Base-by-base conservation (phyloP, 2,329 filamentous ascomycete species). In the Paraphoma sp. region DNA sequence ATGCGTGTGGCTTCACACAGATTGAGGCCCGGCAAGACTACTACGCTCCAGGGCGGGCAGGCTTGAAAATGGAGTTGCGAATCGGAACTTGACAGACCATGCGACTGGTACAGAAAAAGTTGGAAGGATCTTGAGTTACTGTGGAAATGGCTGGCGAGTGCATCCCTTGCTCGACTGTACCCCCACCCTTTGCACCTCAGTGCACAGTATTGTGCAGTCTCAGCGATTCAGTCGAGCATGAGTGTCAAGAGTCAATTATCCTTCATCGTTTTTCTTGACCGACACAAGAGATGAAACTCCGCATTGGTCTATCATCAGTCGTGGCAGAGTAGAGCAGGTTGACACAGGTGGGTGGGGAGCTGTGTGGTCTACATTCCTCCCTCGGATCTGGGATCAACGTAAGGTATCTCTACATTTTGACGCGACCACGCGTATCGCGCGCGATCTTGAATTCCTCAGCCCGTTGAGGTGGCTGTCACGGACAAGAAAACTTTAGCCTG, bases 31-130 rank as follows among this genome's bases (percentile, higher is more conserved):
- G 82, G 45, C 68, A 70, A 45, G 76, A 83, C 67, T 85, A 84
- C 69, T 85, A 84, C 65, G 79, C 79, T 29, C 75, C 76, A 59
- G 81, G 81, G 49, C 76, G 82, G 54, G 79, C 78, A 48, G 81
- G 79, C 17, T 59, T 77, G 59, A 75, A 67, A 62, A 68, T 72
- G 70, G 59, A 68, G 17, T 48, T 68, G 31, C 45, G 36, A 8
- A 54, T 67, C 40, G 53, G 47, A 55, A 63, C 59, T 53, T 70
- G 60, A 65, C 45, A 5, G 23, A 42, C 30, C 42, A 29, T 45
- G 18, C 42, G 28, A 33, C 42, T 56, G 45, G 31, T 28, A 45
- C 38, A 48, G 29, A 44, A 23, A 33, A 60, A 51, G 59, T 33
- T 57, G 60, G 60, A 14, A 18, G 33, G 23, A 53, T 56, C 43